Conservation (phyloP, 176 grass and related monocot species). For the Otatea glauca region DNA sequence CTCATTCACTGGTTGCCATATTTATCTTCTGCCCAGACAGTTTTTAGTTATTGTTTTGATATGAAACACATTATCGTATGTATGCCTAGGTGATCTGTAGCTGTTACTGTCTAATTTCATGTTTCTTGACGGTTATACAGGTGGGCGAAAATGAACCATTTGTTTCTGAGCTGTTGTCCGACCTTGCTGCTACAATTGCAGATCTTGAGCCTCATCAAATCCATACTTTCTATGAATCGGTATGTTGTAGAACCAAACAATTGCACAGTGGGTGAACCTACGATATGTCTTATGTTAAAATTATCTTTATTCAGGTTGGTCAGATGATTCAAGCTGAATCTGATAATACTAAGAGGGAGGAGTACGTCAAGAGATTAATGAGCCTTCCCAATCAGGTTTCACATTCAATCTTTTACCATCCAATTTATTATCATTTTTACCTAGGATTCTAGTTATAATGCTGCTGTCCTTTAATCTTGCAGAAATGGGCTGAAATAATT, state of each 20-base stretch:
- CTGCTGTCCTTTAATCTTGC: slow-evolving; percentile 22
- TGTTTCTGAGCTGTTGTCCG: slow-evolving; percentile 71
- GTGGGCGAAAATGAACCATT: slow-evolving; percentile 86
- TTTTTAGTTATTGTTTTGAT: not conserved
- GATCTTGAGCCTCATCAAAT: slow-evolving; percentile 85
- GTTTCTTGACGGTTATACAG: slow-evolving; percentile 49
- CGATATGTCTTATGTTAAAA: slow-evolving; percentile 8
- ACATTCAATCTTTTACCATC: not conserved
- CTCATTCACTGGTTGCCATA: not conserved
- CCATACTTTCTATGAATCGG: slow-evolving; percentile 87
- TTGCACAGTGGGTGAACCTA: not conserved
- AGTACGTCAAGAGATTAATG: slow-evolving; percentile 83
- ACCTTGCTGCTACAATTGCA: slow-evolving; percentile 64
- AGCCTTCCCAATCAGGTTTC: slow-evolving; percentile 76
- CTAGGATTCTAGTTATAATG: slow-evolving; percentile 7
- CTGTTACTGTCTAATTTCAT: slow-evolving; percentile 5
- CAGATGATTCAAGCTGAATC: slow-evolving; percentile 93
- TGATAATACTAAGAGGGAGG: slow-evolving; percentile 76
- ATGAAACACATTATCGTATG: not conserved
- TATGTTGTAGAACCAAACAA: slow-evolving; percentile 43
- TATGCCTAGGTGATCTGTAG: not conserved
- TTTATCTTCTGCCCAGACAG: not conserved
- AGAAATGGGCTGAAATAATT: slow-evolving; percentile 97
- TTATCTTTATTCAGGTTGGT: slow-evolving; percentile 52
- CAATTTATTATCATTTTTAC: not conserved